Evolutionary conservation across 1,139 yeast species (phyloP).

Genomic region (Arxiozyma heterogenica): DNA sequence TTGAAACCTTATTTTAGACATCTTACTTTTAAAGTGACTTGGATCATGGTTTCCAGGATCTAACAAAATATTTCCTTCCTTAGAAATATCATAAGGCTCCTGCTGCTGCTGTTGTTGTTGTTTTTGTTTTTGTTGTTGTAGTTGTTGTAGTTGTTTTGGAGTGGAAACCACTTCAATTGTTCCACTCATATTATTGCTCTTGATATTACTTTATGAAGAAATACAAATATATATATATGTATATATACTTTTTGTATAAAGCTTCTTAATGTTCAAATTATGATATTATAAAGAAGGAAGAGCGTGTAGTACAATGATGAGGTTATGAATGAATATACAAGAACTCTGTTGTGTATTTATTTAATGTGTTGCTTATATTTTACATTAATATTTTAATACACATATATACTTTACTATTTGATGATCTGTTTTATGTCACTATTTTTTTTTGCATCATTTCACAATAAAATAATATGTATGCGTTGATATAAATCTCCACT

Average conservation of each 20-base stretch:
- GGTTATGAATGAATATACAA: no score
- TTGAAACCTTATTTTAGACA: slow-evolving; percentile 52
- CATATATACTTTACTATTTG: background rate
- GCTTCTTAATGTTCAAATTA: background rate
- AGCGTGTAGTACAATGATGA: background rate
- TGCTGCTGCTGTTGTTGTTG: no score
- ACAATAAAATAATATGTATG: background rate
- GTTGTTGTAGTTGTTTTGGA: background rate
- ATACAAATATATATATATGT: no score
- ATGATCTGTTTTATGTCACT: background rate
- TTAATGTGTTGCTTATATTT: background rate
- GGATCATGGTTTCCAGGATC: slow-evolving; percentile 71
- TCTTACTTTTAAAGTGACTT: slow-evolving; percentile 52
- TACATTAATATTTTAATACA: background rate
- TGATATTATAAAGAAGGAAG: background rate
- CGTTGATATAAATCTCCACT: background rate
- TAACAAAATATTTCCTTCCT: slow-evolving; percentile 7
- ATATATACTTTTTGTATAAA: no score
- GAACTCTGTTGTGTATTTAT: no score
- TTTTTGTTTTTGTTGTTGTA: no score
- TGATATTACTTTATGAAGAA: no score
- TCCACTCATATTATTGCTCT: background rate
- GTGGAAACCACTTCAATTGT: background rate
- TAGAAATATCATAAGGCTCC: background rate
- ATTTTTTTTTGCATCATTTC: no score